A percentile compares a stretch with the other conserved stretches of the same genome.
phyloP scores from a whole-genome alignment of 129 eudicot genomes.

The Smallanthus sonchifolius region DNA sequence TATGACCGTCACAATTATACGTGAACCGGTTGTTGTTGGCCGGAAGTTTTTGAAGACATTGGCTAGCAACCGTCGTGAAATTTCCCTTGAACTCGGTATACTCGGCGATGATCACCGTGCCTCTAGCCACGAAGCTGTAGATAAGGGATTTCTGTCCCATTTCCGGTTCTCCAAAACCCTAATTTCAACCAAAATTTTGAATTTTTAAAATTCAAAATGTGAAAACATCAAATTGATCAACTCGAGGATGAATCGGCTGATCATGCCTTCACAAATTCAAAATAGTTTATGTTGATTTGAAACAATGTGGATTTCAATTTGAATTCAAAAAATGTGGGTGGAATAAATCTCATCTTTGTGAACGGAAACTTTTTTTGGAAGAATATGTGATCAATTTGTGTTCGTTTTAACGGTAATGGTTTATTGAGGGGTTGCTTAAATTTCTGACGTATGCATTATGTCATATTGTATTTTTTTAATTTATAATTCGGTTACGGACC shows the following conservation, averaged over 20 bases:
- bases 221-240: not conserved
- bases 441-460: not conserved
- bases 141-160: constrained; percentile 65
- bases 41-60: constrained; percentile 53
- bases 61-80: constrained; percentile 42
- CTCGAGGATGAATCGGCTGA: constrained; percentile 4
- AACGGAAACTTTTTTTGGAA: constrained; percentile 1
- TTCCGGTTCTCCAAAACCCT: constrained; percentile 16
- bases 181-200: not conserved
- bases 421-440: not conserved
- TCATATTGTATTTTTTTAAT: not conserved
- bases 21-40: constrained; percentile 43
- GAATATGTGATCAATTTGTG: constrained; percentile 9
- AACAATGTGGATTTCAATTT: not conserved
- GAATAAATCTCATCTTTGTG: not conserved
- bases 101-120: constrained; percentile 56
- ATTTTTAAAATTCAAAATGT: not conserved
- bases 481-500: constrained; percentile 19
- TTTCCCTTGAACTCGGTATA: constrained; percentile 63
- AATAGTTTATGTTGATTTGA: constrained; percentile 8
- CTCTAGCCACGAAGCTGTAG: constrained; percentile 71
- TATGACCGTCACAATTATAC: constrained; percentile 61
- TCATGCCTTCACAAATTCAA: not conserved
- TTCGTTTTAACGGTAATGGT: constrained; percentile 6
- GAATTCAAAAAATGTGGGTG: constrained; percentile 3